Evolutionary conservation across 495 filamentous ascomycete genomes (phyloP).

Genomic region (Neurospora pannonica): DNA sequence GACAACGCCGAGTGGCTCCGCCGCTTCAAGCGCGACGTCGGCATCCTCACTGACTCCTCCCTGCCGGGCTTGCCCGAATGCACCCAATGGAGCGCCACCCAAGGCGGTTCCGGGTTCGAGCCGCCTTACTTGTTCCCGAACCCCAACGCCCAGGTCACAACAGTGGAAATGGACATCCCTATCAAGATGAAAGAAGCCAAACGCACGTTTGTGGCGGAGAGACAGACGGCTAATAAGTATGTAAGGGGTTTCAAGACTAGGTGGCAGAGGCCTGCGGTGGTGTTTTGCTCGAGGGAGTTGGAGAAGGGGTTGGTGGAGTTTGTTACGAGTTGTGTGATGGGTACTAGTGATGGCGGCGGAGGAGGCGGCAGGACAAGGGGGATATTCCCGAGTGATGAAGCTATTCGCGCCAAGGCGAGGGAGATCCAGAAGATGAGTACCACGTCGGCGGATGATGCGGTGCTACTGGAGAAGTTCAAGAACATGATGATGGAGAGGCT

Average conservation of each 20-base stretch:
- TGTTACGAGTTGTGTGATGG: slow-evolving; percentile 11
- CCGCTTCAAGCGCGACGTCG: slow-evolving; percentile 56
- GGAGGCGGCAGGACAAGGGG: slow-evolving; percentile 10
- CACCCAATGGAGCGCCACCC: slow-evolving; percentile 28
- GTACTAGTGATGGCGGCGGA: background rate
- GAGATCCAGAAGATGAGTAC: slow-evolving; percentile 29
- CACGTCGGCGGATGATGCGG: slow-evolving; percentile 40
- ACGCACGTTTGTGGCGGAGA: slow-evolving; percentile 26
- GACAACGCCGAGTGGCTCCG: slow-evolving; percentile 65
- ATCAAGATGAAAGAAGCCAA: slow-evolving; percentile 22
- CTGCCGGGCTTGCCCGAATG: slow-evolving; percentile 34
- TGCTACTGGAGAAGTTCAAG: slow-evolving; percentile 41
- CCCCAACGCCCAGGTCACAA: slow-evolving; percentile 12
- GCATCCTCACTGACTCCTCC: slow-evolving; percentile 36
- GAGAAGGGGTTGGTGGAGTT: slow-evolving; percentile 36
- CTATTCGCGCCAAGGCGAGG: slow-evolving; percentile 29
- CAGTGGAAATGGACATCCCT: slow-evolving; percentile 9
- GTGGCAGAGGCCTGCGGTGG: slow-evolving; percentile 28
- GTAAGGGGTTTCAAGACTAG: slow-evolving; percentile 23
- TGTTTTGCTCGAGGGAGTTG: slow-evolving; percentile 46
- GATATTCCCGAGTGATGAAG: slow-evolving; percentile 31
- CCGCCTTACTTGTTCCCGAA: slow-evolving; percentile 32
- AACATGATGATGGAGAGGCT: slow-evolving; percentile 20
- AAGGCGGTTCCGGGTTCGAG: slow-evolving; percentile 40
- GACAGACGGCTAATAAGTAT: slow-evolving; percentile 30